Percentiles rank a stretch among this genome's conserved stretches.
Evolutionary conservation across 495 filamentous ascomycete species (phyloP).

Genomic region (Podospora tetraspora): DNA sequence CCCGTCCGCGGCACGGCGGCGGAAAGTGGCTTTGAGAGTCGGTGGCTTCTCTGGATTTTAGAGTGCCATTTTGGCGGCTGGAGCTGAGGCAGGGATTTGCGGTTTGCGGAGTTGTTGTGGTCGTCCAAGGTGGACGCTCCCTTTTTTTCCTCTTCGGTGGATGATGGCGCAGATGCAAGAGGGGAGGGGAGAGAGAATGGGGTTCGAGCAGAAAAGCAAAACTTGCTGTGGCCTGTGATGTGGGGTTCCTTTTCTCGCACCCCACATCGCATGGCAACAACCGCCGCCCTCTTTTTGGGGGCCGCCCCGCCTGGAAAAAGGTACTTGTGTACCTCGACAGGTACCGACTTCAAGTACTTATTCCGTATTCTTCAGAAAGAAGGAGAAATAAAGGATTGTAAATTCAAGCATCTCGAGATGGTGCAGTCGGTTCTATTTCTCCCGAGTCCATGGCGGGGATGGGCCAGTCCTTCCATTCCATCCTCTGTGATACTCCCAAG

Average conservation of each 20-base stretch:
- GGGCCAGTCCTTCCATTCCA: not conserved
- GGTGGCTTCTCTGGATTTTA: not conserved
- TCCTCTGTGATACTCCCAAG: not conserved
- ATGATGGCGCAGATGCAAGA: not conserved
- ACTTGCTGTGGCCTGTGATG: not conserved
- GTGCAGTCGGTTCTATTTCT: not conserved
- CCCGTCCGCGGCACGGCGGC: conserved; percentile 4
- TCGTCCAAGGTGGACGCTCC: not conserved
- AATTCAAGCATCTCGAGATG: not conserved
- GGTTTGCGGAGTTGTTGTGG: not conserved
- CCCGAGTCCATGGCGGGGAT: not conserved
- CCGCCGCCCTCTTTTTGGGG: not conserved
- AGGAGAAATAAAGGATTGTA: not conserved
- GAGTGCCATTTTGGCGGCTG: not conserved
- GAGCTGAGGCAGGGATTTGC: not conserved
- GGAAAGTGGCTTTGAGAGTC: conserved; percentile 3
- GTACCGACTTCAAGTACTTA: too few species aligned
- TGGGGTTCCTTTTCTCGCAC: not conserved
- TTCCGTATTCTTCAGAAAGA: not conserved
- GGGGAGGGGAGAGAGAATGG: not conserved
- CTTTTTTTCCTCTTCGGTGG: not conserved
- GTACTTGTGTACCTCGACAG: not conserved
- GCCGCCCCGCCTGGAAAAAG: not conserved
- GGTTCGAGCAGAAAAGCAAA: not conserved
- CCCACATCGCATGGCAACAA: not conserved